Base-by-base conservation (phyloP, 2,329 filamentous ascomycete genomes). In the Fusarium sp. region DNA sequence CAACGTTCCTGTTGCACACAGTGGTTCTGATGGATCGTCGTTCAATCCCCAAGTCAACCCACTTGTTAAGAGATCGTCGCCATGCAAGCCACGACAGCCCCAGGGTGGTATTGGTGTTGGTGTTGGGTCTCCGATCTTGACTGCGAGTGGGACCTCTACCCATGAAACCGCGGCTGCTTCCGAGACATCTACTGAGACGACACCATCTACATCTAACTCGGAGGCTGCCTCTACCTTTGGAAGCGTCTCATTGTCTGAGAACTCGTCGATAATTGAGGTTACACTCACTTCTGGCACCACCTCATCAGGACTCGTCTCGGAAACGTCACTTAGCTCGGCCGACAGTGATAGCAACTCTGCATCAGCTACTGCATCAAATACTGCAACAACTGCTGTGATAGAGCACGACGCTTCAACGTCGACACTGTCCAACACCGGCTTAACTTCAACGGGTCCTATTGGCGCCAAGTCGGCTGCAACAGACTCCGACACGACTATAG, bases 21-120 rank as follows among this genome's bases (percentile, higher is more conserved):
- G 40, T 30, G 23, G 40, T 37, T 42, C 45, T 7, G 23, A 32
- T 17, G 35, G 20, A 8, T 42, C 42, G 12, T 64, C 60, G 9
- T 49, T 37, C 13, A 11, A 30, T 4, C 60, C 44, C 27, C 49
- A 59, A 45, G 30, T 7, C 27, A 50, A 65, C 3, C 52, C 45
- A 8, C 33, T 66, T 14, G 6, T 32, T 15, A 48, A 55, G 20
- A n/a, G 63, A 46, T 66, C 63, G 6, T 64, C 61, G 6, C 17
- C 40, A 59, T 66, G 63, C 18, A 66, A 66, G 26, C 63, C 52
- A 7, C 41, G 52, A 18, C 35, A 20, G 2, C 41, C 44, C 12
- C 38, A 30, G 20, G 27, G 27, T 32, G 41, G 15, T 35, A 23
- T 50, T 37, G 23, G 42, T 33, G 4, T 30, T 17, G n/a, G 33